Percentiles rank a stretch among this genome's conserved stretches.
These are phyloP conservation scores for Hericium alpestre DNA, from an alignment of 768 basidiomycete genomes.

Conservation along the genomic window DNA sequence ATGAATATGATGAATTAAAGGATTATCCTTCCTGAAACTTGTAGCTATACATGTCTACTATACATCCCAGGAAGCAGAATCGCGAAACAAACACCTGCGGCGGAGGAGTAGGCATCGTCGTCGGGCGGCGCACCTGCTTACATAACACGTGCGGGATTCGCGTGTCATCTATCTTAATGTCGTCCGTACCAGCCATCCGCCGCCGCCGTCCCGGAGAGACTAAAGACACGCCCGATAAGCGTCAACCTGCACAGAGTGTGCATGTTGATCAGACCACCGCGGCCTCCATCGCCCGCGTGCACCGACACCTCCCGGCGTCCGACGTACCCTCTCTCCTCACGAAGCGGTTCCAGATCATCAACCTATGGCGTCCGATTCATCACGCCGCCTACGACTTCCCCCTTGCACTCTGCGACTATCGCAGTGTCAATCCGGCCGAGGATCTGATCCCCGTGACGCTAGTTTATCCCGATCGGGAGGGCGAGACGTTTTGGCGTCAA, in stretches of 20 bases:
- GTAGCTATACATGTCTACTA: no score
- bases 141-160: no score
- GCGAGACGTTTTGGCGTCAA: slow-evolving; percentile 32
- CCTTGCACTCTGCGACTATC: slow-evolving; percentile 37
- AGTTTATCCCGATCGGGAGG: slow-evolving; percentile 30
- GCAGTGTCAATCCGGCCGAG: slow-evolving; percentile 25
- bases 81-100: no score
- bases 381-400: slow-evolving; percentile 36
- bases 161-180: no score
- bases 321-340: slow-evolving; percentile 29
- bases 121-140: no score
- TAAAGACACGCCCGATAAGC: slow-evolving; percentile 27
- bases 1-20: no score
- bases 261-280: slow-evolving; percentile 37
- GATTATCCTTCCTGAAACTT: no score
- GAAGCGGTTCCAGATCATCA: no score
- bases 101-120: no score
- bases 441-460: slow-evolving; percentile 30
- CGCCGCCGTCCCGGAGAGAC: slow-evolving; percentile 27
- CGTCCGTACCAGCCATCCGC: slow-evolving; percentile 31
- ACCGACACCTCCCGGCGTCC: slow-evolving; percentile 29
- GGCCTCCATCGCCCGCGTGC: slow-evolving; percentile 32
- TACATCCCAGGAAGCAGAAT: no score
- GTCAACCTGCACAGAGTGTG: slow-evolving; percentile 31
- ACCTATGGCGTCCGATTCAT: slow-evolving; percentile 43